Conservation (phyloP, 1,139 yeast genomes). For the Scheffersomyces stambukii region DNA sequence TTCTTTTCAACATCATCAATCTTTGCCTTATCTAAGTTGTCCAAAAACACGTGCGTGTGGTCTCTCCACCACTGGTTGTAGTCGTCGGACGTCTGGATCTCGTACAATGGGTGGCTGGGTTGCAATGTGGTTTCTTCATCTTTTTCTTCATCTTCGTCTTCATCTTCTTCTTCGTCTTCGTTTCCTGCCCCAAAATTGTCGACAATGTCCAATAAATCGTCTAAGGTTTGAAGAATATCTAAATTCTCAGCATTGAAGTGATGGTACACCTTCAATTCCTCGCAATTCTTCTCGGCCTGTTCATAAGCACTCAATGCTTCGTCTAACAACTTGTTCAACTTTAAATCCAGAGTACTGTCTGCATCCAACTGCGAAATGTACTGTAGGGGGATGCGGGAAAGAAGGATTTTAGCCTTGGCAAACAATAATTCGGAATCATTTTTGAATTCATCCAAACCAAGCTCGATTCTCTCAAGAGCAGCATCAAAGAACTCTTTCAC, state of each 20-base stretch:
- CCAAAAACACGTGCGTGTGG: constrained; percentile 43
- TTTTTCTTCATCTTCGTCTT: constrained; percentile 20
- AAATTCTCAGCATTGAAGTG: constrained; percentile 38
- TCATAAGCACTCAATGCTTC: constrained; percentile 42
- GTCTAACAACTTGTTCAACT: constrained; percentile 35
- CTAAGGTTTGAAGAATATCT: constrained; percentile 52
- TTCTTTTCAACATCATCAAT: constrained; percentile 10
- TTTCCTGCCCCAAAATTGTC: constrained; percentile 56
- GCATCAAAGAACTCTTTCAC: constrained; percentile 59
- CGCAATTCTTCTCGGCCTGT: constrained; percentile 36
- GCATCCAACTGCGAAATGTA: constrained; percentile 46
- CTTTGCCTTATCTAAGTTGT: constrained; percentile 24
- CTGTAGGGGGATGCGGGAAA: constrained; percentile 57
- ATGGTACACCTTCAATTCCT: constrained; percentile 18
- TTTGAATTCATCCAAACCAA: constrained; percentile 53
- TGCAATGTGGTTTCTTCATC: constrained; percentile 32
- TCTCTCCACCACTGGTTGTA: constrained; percentile 56
- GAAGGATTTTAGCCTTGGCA: constrained; percentile 51
- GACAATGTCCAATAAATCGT: constrained; percentile 62
- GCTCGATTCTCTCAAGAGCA: constrained; percentile 64
- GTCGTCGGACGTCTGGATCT: constrained; percentile 31
- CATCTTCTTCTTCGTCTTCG: constrained; percentile 28
- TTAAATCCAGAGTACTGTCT: constrained; percentile 25
- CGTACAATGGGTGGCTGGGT: constrained; percentile 51
- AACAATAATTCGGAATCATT: constrained; percentile 44